These are phyloP conservation scores for Leishmania guyanensis DNA, from an alignment of 208 protist species.

Conservation along the genomic window DNA sequence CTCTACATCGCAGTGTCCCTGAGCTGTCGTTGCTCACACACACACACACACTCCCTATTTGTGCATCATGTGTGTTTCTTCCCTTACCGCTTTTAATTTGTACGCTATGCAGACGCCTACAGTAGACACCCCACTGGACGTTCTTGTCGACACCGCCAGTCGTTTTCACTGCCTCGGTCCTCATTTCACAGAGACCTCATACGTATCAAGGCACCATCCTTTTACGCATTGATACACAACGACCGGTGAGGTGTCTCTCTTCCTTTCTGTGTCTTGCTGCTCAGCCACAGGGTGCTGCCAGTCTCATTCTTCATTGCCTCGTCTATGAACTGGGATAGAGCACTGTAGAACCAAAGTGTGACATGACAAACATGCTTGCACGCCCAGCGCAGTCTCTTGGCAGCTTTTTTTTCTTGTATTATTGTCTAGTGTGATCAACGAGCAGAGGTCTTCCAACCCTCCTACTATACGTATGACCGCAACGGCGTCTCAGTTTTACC, in stretches of 20 bases:
- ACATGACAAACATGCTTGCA: not conserved
- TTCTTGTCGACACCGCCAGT: not conserved
- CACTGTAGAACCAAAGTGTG: not conserved
- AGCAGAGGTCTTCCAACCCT: not conserved
- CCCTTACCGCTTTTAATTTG: not conserved
- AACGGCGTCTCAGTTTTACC: not conserved
- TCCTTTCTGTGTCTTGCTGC: not conserved
- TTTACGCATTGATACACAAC: not conserved
- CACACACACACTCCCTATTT: not conserved
- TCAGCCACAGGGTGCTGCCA: not conserved
- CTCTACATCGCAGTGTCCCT: not conserved
- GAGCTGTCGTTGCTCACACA: not conserved
- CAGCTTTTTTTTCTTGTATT: not conserved
- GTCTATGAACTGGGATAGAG: not conserved
- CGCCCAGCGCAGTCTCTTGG: not conserved
- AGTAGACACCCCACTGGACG: not conserved
- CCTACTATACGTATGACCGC: not conserved
- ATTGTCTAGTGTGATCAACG: not conserved
- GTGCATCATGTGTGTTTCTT: not conserved
- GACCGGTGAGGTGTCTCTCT: not conserved
- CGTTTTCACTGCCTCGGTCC: not conserved
- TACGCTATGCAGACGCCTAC: not conserved
- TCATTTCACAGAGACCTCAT: not conserved
- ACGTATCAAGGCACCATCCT: not conserved
- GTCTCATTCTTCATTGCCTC: not conserved